Conservation (phyloP, 108 stramenopile species). For the Conticribra guillardii region DNA sequence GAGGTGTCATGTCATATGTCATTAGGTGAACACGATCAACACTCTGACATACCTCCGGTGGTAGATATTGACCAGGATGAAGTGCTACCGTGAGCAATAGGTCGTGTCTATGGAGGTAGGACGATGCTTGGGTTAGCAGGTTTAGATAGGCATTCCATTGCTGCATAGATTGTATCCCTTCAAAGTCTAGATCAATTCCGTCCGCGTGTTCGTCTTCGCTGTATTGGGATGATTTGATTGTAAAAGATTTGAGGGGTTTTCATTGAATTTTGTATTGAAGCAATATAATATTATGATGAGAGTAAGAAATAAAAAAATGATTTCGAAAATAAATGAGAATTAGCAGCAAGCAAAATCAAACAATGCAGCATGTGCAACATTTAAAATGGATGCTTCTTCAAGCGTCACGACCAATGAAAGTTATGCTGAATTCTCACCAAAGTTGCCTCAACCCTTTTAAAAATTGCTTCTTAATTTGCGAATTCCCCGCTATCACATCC, state of each 20-base stretch:
- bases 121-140: conserved; percentile 30
- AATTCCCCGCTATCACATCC: conserved; percentile 21
- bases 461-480: conserved; percentile 13
- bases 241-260: too few species aligned
- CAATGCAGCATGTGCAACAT: too few species aligned
- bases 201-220: conserved; percentile 41
- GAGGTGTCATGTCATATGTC: conserved; percentile 71
- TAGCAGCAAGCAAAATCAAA: too few species aligned
- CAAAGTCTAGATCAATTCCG: conserved; percentile 64
- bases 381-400: too few species aligned
- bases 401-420: too few species aligned
- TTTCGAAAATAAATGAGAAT: background rate
- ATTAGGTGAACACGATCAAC: conserved; percentile 73
- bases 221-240: background rate
- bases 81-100: conserved; percentile 52
- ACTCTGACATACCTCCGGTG: conserved; percentile 27
- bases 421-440: too few species aligned
- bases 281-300: background rate
- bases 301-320: background rate
- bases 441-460: conserved; percentile 22
- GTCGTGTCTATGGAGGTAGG: conserved; percentile 25
- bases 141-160: conserved; percentile 48
- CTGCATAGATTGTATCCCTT: conserved; percentile 33
- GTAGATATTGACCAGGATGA: conserved; percentile 55
- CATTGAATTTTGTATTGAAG: too few species aligned